These are phyloP conservation scores for Podila epigama DNA, from an alignment of 192 early-diverging fungal species.

Conservation along the genomic window DNA sequence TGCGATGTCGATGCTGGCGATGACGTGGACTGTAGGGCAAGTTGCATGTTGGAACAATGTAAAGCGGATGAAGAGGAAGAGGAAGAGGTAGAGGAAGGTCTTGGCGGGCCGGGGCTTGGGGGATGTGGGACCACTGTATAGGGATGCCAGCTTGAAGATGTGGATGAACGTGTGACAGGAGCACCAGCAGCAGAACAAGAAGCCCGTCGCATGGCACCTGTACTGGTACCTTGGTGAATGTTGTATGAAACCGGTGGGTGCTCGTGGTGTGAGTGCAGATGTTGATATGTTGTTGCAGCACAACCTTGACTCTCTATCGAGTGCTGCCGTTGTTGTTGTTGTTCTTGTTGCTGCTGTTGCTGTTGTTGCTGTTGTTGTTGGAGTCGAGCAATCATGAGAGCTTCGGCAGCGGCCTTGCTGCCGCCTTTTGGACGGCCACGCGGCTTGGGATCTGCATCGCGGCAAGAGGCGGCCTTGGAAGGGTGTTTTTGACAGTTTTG, in stretches of 20 bases:
- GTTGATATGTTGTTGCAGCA: too few relatives aligned
- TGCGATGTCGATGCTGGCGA: too few relatives aligned
- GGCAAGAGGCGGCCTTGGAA: constrained; percentile 18
- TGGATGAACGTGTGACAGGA: too few relatives aligned
- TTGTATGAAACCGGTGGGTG: not conserved
- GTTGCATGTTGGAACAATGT: too few relatives aligned
- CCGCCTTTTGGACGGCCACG: constrained; percentile 39
- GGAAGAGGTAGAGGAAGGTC: not conserved
- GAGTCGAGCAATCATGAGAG: not conserved
- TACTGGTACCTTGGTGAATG: too few relatives aligned
- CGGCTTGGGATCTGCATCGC: constrained; percentile 36
- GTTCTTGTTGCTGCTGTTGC: not conserved
- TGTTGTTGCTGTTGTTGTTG: not conserved
- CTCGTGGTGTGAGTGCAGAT: not conserved
- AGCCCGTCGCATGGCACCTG: not conserved
- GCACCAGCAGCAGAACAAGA: not conserved
- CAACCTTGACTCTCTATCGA: too few relatives aligned
- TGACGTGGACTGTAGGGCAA: not conserved
- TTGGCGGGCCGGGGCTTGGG: too few relatives aligned
- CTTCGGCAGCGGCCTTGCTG: constrained; percentile 17
- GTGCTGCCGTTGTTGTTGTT: too few relatives aligned
- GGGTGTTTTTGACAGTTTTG: constrained; percentile 40
- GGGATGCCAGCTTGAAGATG: not conserved
- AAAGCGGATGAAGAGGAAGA: not conserved
- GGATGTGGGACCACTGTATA: too few relatives aligned